A percentile compares a stretch with the other conserved stretches of the same genome.
Evolutionary conservation across 805 yeast species (phyloP).

Genomic region (Lachancea mirantina): DNA sequence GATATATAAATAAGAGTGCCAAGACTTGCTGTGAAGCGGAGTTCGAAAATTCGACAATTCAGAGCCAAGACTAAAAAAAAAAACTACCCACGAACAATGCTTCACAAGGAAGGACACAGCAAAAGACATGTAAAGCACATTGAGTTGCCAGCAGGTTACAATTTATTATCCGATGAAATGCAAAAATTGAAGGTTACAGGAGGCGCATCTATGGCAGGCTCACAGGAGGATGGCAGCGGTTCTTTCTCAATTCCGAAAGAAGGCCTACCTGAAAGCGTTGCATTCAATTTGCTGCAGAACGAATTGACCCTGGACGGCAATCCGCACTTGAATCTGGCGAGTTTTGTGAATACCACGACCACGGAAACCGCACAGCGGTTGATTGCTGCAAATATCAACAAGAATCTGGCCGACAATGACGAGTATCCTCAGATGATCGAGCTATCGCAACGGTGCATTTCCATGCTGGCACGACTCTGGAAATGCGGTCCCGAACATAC

Average conservation of each 20-base stretch:
- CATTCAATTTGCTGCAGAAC: slow-evolving; percentile 59
- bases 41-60: no score
- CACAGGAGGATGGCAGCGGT: slow-evolving; percentile 18
- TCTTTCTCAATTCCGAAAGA: slow-evolving; percentile 54
- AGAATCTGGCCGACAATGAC: slow-evolving; percentile 87
- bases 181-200: slow-evolving; percentile 7
- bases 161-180: slow-evolving; percentile 5
- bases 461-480: slow-evolving; percentile 77
- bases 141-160: no score
- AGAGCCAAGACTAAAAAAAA: no score
- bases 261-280: slow-evolving; percentile 46
- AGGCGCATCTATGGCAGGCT: neutral
- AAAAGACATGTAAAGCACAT: no score
- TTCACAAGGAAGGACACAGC: no score
- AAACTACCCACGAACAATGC: no score
- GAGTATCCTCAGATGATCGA: slow-evolving; percentile 85
- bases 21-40: neutral
- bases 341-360: slow-evolving; percentile 75
- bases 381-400: slow-evolving; percentile 63
- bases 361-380: slow-evolving; percentile 48
- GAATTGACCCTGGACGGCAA: slow-evolving; percentile 78
- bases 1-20: no score
- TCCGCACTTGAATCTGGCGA: slow-evolving; percentile 78
- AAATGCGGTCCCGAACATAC: slow-evolving; percentile 44
- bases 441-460: slow-evolving; percentile 72